A percentile compares a stretch with the other conserved stretches of the same genome.
phyloP scores from a whole-genome alignment of 2,329 filamentous ascomycete species.

The Aaosphaeria pasadenensis region DNA sequence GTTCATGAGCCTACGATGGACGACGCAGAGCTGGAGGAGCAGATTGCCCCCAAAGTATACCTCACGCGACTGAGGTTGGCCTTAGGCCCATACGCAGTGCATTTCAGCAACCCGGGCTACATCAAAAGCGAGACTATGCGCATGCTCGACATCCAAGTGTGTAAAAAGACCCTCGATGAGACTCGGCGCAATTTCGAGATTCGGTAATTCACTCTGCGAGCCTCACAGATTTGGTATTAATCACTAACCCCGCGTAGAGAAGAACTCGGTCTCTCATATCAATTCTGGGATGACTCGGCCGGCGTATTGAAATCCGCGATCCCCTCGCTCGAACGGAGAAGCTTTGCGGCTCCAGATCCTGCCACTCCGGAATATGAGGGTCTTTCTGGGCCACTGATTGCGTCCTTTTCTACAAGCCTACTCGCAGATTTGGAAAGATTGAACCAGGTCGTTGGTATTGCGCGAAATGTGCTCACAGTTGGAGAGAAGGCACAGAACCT shows the following conservation, averaged over 20 bases:
- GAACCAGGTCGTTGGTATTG: conserved; percentile 61
- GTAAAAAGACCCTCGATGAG: conserved; percentile 59
- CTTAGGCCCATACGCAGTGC: conserved; percentile 50
- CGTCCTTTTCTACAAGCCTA: conserved; percentile 56
- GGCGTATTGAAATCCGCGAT: conserved; percentile 58
- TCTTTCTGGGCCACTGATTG: conserved; percentile 60
- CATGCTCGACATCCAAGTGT: conserved; percentile 52
- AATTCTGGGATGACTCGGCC: conserved; percentile 60
- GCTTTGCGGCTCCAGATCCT: conserved; percentile 59
- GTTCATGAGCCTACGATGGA: conserved; percentile 3
- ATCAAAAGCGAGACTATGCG: conserved; percentile 59
- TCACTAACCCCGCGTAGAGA: conserved; percentile 37
- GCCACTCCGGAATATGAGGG: conserved; percentile 56
- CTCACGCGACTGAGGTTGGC: conserved; percentile 46
- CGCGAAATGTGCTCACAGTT: conserved; percentile 59
- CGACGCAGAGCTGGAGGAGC: conserved; percentile 9
- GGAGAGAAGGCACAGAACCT: conserved; percentile 62
- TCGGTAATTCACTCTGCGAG: conserved; percentile 36
- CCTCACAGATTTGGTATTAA: neutral
- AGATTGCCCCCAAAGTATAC: conserved; percentile 28
- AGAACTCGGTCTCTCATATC: conserved; percentile 54
- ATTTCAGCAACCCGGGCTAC: conserved; percentile 60
- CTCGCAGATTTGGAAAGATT: conserved; percentile 62
- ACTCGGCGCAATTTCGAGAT: conserved; percentile 56
- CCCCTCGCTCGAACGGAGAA: conserved; percentile 59